phyloP scores from a whole-genome alignment of 2,329 filamentous ascomycete genomes.

The Aotearoamyces nothofagi region DNA sequence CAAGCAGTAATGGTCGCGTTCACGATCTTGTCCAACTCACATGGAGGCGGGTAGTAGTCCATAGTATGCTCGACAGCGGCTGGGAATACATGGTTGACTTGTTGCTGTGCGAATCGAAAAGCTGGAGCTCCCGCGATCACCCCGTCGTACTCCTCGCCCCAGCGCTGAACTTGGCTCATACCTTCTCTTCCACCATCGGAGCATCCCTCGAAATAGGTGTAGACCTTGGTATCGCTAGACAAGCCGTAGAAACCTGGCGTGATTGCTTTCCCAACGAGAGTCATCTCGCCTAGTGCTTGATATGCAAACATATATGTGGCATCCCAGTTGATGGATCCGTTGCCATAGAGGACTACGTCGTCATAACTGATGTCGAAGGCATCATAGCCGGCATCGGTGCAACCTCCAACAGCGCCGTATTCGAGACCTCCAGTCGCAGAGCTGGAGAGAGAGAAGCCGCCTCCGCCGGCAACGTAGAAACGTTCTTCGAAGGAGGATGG shows the following conservation, averaged over 20 bases:
- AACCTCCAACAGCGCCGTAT: conserved; percentile 26
- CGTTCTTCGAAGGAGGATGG: conserved; percentile 26
- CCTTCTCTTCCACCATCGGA: conserved; percentile 22
- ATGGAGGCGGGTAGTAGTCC: conserved; percentile 3
- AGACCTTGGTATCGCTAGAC: conserved; percentile 7
- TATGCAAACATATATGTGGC: conserved; percentile 33
- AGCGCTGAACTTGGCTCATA: conserved; percentile 20
- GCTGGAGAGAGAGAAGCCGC: conserved; percentile 24
- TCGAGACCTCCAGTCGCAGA: conserved; percentile 24
- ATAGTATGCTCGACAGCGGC: conserved; percentile 3
- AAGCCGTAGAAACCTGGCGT: conserved; percentile 24
- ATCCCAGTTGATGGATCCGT: conserved; percentile 36
- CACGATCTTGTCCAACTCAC: conserved; percentile 3
- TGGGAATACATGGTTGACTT: conserved; percentile 2
- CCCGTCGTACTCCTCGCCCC: conserved; percentile 21
- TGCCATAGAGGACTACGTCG: conserved; percentile 26
- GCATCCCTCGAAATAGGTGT: conserved; percentile 21
- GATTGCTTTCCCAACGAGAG: conserved; percentile 28
- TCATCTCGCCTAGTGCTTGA: conserved; percentile 35
- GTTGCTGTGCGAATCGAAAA: conserved; percentile 20
- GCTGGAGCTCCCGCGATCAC: conserved; percentile 23
- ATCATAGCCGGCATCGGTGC: conserved; percentile 28
- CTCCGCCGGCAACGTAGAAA: conserved; percentile 29
- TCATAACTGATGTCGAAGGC: conserved; percentile 23
- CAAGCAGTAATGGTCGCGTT: conserved; percentile 4